These are phyloP conservation scores for Planoprotostelium fungivorum DNA, from an alignment of 78 protist genomes.

Conservation along the genomic window DNA sequence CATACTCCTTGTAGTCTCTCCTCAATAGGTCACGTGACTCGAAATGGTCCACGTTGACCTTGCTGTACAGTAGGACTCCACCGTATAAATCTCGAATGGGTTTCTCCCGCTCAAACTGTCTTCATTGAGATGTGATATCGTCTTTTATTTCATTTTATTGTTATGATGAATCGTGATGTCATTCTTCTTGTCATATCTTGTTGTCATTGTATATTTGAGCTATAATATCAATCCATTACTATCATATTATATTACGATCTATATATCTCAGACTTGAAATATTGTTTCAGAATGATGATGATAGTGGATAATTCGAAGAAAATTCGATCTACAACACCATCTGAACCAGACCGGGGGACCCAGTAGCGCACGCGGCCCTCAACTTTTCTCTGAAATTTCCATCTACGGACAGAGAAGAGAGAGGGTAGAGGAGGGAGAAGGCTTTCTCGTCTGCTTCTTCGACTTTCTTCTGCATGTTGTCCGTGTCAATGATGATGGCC, in stretches of 20 bases:
- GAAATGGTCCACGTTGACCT: neutral
- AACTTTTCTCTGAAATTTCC: neutral
- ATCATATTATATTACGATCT: no score
- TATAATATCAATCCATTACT: no score
- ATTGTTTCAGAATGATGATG: no score
- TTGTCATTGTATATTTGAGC: no score
- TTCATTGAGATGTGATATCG: no score
- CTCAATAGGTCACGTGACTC: neutral
- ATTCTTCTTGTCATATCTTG: no score
- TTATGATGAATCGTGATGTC: no score
- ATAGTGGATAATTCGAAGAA: no score
- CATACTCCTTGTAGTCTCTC: neutral
- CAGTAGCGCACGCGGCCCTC: neutral
- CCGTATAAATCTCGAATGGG: neutral
- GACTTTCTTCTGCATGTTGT: neutral
- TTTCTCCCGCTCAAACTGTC: no score
- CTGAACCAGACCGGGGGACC: neutral
- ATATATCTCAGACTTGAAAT: no score
- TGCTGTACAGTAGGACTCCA: neutral
- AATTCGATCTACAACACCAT: neutral
- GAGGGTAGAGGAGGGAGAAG: neutral
- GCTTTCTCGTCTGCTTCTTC: neutral
- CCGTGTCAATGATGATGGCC: neutral
- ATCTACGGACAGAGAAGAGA: neutral
- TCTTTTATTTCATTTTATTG: no score